Base-by-base conservation (phyloP, 495 filamentous ascomycete species). In the Chaetomium cochliodes region DNA sequence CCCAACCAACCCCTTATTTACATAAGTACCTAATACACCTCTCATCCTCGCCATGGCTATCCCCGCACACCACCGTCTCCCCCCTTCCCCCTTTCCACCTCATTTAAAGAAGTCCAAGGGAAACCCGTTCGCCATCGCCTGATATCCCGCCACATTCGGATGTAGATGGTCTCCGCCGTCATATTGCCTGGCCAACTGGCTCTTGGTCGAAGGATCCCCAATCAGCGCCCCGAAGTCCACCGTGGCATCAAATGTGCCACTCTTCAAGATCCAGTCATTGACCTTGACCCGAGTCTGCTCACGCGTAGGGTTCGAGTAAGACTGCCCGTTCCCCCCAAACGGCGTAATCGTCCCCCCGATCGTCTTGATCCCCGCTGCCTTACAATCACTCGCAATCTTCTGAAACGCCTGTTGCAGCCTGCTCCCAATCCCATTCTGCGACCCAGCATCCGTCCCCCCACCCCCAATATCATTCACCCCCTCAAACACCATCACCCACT, bases 111-210 rank as follows among this genome's bases (percentile, higher is more conserved):
- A 68, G 11, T 79, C 78, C 64, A 90, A 65, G 5, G 84, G 85
- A 65, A 90, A 87, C 41, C 74, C 71, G 69, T 84, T 78, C 5
- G 87, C 88, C 69, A 92, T 79, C 0, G 79, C 81, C 69, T 87
- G 78, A 72, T 85, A 91, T 0, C 85, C 88, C 9, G 72, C 78
- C n/a, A 79, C 81, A 75, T 87, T 91, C 0, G 87, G 87, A 79
- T 92, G 88, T 69, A 92, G 72, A 70, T 85, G 85, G 75, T 91
- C 89, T 0, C 89, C 89, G 4, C 86, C 84, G 65, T 91, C 83
- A 70, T 80, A 89, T 70, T 80, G 65, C 20, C 53, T 68, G 46
- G 74, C 76, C 65, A 91, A 65, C 67, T 77, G 63, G 60, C 73
- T 75, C 28, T 73, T 69, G 33, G 80, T 75, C 1, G 72, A 67